Evolutionary conservation across 768 basidiomycete genomes (phyloP), one percentile per base, ranked within the genome.

Genomic region (Leccinum ochraceum): DNA sequence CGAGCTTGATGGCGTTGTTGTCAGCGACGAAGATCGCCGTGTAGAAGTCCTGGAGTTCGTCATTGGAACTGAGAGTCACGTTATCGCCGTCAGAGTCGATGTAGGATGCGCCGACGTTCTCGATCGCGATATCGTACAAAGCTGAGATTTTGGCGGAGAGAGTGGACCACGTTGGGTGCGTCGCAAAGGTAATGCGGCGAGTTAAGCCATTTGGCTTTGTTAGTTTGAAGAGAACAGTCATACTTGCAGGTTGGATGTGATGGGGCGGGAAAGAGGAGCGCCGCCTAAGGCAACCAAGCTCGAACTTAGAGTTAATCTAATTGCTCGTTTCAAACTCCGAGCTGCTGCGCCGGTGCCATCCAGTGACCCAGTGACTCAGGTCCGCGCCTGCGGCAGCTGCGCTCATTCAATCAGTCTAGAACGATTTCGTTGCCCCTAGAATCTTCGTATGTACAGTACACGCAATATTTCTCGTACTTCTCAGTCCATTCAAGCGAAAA

Each of bases 21-120:
- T n/a, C 32, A 26, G 42, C 24, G 14, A 69, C 69, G 49, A 67
- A 59, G 60, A 75, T 66, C 7, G 76, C 75, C 30, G 69, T 67
- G 69, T 88, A 92, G 69, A 82, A 90, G 60, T 92, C 90, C 57
- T 81, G 80, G n/a, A 93, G 82, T 71, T 94, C 92, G 36, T 86
- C 86, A 57, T 90, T 80, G 4, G 90, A 84, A 73, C 84, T 89
- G 59, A 92, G 78, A 11, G 90, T 92, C 62, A 94, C 84, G 61
- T 87, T 84, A 68, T 93, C 92, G 42, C 83, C 81, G 67, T 93
- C 90, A 34, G 71, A 70, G 71, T 94, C 92, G 53, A 86, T 61
- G 71, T 94, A 93, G 34, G 87, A 85, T 36, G 90, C 86, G 3
- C 79, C 89, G 55, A 92, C 76, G 55, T 80, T 80, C 59, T 82